Evolutionary conservation across 768 basidiomycete species (phyloP).

Genomic region (Hericium rajendrae): DNA sequence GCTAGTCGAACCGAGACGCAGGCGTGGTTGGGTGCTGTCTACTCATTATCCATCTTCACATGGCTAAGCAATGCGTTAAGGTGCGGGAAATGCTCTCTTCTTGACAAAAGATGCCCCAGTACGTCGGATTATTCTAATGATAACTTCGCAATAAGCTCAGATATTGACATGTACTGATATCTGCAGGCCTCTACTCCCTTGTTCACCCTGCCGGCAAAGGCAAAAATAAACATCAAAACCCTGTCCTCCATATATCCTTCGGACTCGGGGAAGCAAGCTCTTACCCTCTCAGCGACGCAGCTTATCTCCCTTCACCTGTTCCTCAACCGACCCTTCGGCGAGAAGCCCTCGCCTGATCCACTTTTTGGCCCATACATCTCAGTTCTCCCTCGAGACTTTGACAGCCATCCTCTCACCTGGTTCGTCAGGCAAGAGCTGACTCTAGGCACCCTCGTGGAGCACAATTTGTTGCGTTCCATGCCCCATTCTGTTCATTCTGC

Average conservation of each 20-base stretch:
- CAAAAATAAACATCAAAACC: constrained; percentile 67
- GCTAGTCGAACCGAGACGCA: constrained; percentile 40
- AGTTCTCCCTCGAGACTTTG: constrained; percentile 64
- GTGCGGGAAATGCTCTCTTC: constrained; percentile 66
- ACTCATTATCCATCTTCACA: constrained; percentile 1
- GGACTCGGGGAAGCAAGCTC: constrained; percentile 2
- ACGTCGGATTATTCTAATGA: constrained; percentile 10
- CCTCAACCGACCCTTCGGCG: constrained; percentile 45
- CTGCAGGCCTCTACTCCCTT: constrained; percentile 25
- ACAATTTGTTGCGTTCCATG: constrained; percentile 30
- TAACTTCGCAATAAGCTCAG: not conserved
- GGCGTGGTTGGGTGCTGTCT: constrained; percentile 34
- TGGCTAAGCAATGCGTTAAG: constrained; percentile 23
- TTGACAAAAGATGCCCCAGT: constrained; percentile 35
- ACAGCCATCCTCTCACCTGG: constrained; percentile 80
- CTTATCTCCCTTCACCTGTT: constrained; percentile 74
- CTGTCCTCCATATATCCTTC: constrained; percentile 50
- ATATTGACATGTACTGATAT: not conserved
- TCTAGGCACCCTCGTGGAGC: constrained; percentile 13
- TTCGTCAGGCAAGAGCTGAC: constrained; percentile 23
- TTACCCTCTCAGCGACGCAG: constrained; percentile 53
- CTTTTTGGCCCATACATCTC: constrained; percentile 72
- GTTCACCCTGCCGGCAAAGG: constrained; percentile 63
- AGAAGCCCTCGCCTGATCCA: constrained; percentile 37
- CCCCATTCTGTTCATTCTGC: constrained; percentile 37